phyloP scores from a whole-genome alignment of 495 filamentous ascomycete genomes.

The Parathielavia appendiculata region DNA sequence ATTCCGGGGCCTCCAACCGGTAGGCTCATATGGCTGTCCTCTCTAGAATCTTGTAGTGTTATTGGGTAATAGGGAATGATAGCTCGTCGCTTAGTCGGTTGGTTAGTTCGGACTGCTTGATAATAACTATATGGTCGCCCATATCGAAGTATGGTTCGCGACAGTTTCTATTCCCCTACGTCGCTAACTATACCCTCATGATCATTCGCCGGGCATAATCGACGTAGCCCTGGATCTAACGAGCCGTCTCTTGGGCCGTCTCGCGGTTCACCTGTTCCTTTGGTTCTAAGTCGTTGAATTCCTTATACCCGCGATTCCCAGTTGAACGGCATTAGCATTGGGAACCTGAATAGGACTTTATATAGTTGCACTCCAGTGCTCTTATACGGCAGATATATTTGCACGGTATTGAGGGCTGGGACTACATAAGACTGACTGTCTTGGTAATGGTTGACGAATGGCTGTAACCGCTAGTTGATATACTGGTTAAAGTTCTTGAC shows the following conservation, averaged over 20 bases:
- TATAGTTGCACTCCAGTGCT: conserved; percentile 3
- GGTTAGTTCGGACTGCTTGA: conserved; percentile 9
- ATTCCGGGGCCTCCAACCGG: neutral
- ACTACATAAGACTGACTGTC: neutral
- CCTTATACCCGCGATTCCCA: neutral
- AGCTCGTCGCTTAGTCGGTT: conserved; percentile 14
- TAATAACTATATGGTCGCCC: conserved; percentile 11
- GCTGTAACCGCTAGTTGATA: neutral
- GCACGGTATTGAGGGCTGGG: neutral
- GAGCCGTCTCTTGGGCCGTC: neutral
- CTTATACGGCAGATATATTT: conserved; percentile 1
- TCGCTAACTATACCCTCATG: neutral
- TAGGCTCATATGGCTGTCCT: conserved; percentile 6
- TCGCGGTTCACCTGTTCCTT: neutral
- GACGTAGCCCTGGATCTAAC: neutral
- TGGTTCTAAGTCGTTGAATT: neutral
- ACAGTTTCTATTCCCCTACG: conserved; percentile 9
- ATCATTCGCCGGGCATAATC: neutral
- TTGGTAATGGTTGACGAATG: neutral
- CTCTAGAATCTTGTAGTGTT: conserved; percentile 7
- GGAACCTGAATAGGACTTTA: neutral
- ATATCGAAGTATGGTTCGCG: conserved; percentile 17
- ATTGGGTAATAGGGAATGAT: conserved; percentile 6
- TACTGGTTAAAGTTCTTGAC: neutral
- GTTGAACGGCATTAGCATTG: conserved; percentile 8